Evolutionary conservation across 1,284 basidiomycete species (phyloP).

Genomic region (Cerioporus squamosus): DNA sequence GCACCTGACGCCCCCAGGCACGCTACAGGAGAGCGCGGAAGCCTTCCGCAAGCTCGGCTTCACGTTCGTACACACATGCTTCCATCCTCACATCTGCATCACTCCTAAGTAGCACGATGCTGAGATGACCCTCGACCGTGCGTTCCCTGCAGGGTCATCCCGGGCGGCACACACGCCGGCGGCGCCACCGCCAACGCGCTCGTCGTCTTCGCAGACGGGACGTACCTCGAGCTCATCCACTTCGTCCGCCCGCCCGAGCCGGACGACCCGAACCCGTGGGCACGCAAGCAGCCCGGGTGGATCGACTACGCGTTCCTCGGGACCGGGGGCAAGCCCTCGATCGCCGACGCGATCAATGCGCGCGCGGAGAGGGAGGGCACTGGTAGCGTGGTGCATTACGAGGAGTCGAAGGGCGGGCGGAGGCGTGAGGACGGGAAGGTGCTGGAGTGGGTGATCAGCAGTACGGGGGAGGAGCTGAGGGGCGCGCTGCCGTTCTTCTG

Average conservation of each 20-base stretch:
- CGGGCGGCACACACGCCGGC: constrained; percentile 65
- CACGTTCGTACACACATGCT: constrained; percentile 46
- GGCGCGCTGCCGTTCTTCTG: constrained; percentile 71
- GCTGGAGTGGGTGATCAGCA: constrained; percentile 61
- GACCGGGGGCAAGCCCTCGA: constrained; percentile 35
- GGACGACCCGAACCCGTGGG: constrained; percentile 58
- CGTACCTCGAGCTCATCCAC: constrained; percentile 70
- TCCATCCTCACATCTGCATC: neutral
- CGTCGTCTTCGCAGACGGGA: constrained; percentile 62
- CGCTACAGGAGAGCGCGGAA: constrained; percentile 51
- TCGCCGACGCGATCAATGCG: constrained; percentile 56
- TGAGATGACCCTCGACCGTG: too few species aligned
- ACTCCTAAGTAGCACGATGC: too few species aligned
- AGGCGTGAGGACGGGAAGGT: constrained; percentile 53
- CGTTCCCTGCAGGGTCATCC: constrained; percentile 50
- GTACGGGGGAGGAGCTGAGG: constrained; percentile 33
- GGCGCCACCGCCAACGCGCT: constrained; percentile 69
- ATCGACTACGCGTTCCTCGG: constrained; percentile 69
- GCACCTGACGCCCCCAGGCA: constrained; percentile 65
- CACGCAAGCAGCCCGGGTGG: constrained; percentile 58
- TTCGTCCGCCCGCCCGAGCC: constrained; percentile 58
- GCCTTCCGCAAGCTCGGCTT: constrained; percentile 68
- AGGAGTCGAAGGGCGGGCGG: constrained; percentile 54
- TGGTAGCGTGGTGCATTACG: constrained; percentile 41
- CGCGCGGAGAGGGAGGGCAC: constrained; percentile 44